These are phyloP conservation scores for Paramecium bursaria DNA, from an alignment of 73 alveolate species.

Conservation along the genomic window DNA sequence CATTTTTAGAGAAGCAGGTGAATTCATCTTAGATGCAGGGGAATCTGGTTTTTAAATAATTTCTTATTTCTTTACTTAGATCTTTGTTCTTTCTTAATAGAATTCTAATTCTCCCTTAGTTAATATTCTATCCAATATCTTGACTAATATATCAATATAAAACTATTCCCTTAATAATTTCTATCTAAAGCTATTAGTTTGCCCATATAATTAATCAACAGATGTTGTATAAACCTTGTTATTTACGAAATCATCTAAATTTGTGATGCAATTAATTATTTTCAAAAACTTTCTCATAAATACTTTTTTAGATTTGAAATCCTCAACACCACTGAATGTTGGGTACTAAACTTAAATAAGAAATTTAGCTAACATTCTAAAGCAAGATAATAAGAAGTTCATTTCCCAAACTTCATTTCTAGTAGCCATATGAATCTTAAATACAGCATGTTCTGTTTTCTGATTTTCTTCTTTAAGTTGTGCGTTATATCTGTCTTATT, in stretches of 20 bases:
- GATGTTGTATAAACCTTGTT: conserved; percentile 55
- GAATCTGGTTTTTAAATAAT: no score
- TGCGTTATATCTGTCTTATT: conserved; percentile 19
- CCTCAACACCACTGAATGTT: conserved; percentile 41
- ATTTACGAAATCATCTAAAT: conserved; percentile 58
- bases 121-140: conserved; percentile 54
- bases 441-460: conserved; percentile 63
- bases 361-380: conserved; percentile 54
- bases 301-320: conserved; percentile 7
- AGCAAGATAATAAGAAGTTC: conserved; percentile 44
- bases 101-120: conserved; percentile 65
- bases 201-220: conserved; percentile 57
- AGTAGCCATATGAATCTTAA: conserved; percentile 61
- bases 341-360: conserved; percentile 20
- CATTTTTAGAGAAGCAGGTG: no score
- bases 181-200: conserved; percentile 54
- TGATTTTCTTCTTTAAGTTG: conserved; percentile 19
- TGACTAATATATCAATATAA: conserved; percentile 64
- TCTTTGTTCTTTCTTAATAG: conserved; percentile 8
- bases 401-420: conserved; percentile 72
- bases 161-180: conserved; percentile 65
- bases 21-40: no score
- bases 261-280: conserved; percentile 21
- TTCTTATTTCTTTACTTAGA: no score
- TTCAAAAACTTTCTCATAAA: not conserved